These are phyloP conservation scores for Ophiosphaerella herpotricha DNA, from an alignment of 2,329 filamentous ascomycete species.

Conservation along the genomic window DNA sequence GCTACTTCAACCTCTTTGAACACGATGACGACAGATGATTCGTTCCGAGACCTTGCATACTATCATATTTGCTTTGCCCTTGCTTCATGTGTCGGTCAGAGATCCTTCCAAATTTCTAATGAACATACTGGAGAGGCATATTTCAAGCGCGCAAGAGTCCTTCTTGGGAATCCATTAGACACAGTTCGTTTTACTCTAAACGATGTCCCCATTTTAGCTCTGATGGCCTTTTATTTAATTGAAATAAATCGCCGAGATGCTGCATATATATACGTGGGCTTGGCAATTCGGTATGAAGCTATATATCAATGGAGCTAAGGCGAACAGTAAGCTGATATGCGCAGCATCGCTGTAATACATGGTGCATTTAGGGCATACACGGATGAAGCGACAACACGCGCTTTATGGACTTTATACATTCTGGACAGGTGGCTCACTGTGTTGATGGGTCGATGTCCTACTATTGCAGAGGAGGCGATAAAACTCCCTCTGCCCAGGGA, in stretches of 20 bases:
- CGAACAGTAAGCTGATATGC: neutral
- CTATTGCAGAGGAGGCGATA: constrained; percentile 31
- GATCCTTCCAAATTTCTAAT: constrained; percentile 13
- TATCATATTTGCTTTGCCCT: constrained; percentile 33
- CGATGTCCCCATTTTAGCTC: constrained; percentile 29
- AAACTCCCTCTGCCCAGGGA: constrained; percentile 26
- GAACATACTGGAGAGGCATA: constrained; percentile 27
- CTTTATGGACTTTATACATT: constrained; percentile 32
- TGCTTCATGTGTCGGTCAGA: constrained; percentile 21
- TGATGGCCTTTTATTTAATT: constrained; percentile 35
- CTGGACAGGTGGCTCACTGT: constrained; percentile 34
- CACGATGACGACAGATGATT: constrained; percentile 22
- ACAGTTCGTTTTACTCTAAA: constrained; percentile 28
- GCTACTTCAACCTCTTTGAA: constrained; percentile 18
- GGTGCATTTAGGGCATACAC: constrained; percentile 23
- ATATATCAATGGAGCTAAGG: neutral
- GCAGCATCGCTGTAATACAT: constrained; percentile 29
- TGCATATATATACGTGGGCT: constrained; percentile 31
- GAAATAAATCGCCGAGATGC: constrained; percentile 35
- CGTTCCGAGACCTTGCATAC: constrained; percentile 26
- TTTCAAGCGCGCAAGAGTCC: constrained; percentile 30
- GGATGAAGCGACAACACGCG: constrained; percentile 26
- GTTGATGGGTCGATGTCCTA: constrained; percentile 32
- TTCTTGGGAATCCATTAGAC: constrained; percentile 33
- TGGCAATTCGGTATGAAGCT: constrained; percentile 19